Evolutionary conservation across 2,329 filamentous ascomycete species (phyloP).

Genomic region (Monilinia fructigena): DNA sequence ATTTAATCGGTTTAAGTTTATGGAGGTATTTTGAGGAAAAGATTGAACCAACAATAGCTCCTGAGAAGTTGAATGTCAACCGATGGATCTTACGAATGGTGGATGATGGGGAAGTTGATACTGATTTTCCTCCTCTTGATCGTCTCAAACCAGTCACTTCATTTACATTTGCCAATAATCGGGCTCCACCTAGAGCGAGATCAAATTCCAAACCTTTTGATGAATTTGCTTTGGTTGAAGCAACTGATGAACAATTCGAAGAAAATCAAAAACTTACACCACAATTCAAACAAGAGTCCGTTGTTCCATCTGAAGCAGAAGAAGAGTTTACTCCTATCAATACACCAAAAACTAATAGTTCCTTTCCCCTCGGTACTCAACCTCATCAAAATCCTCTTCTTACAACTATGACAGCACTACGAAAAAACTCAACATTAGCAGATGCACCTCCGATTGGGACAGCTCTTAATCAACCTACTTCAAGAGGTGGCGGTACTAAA

Average conservation of each 20-base stretch:
- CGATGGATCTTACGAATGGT: constrained; percentile 83
- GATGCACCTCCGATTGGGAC: constrained; percentile 52
- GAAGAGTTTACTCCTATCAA: constrained; percentile 45
- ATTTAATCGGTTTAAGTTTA: constrained; percentile 77
- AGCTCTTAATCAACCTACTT: constrained; percentile 40
- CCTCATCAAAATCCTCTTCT: constrained; percentile 56
- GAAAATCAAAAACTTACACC: constrained; percentile 70
- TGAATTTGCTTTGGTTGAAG: constrained; percentile 77
- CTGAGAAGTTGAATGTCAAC: constrained; percentile 72
- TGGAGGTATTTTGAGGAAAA: constrained; percentile 79
- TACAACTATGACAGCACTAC: constrained; percentile 54
- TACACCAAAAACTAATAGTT: constrained; percentile 33
- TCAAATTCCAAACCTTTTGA: constrained; percentile 76
- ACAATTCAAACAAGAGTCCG: constrained; percentile 58
- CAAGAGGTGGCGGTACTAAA: constrained; percentile 53
- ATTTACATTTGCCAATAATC: constrained; percentile 79
- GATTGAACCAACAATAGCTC: constrained; percentile 62
- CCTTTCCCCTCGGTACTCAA: constrained; percentile 41
- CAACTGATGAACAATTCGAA: constrained; percentile 63
- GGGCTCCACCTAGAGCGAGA: constrained; percentile 53
- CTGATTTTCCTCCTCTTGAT: constrained; percentile 78
- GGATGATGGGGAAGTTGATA: constrained; percentile 79
- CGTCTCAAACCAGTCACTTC: constrained; percentile 71
- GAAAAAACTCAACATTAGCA: constrained; percentile 53
- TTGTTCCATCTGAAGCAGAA: constrained; percentile 42